These are phyloP conservation scores for Ormosia semicastrata DNA, from an alignment of 306 rosid genomes.

Conservation along the genomic window DNA sequence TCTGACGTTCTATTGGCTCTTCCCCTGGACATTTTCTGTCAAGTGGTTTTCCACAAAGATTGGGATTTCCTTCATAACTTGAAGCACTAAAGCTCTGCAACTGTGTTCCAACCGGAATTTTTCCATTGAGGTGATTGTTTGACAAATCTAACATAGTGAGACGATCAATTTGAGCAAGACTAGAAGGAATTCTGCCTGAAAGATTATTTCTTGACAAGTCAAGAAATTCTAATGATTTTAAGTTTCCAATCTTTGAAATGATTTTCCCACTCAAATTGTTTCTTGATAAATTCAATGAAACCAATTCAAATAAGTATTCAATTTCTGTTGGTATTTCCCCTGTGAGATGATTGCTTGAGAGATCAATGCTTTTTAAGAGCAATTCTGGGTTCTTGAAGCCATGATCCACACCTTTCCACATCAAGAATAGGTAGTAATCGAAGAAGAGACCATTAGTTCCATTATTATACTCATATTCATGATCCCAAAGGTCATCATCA, in stretches of 20 bases:
- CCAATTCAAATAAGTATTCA: background rate
- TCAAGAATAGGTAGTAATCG: background rate
- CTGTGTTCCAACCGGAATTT: slow-evolving; percentile 20
- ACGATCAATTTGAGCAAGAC: background rate
- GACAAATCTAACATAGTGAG: slow-evolving; percentile 13
- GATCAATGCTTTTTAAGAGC: background rate
- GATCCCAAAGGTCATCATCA: background rate
- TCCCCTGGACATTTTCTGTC: background rate
- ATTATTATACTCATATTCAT: no score
- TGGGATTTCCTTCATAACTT: background rate
- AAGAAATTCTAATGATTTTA: slow-evolving; percentile 12
- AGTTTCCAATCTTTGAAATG: background rate
- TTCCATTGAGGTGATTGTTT: slow-evolving; percentile 3
- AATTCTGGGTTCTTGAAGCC: background rate
- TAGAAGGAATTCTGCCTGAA: background rate
- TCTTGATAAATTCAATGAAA: slow-evolving; percentile 6
- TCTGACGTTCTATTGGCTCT: background rate
- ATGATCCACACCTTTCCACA: background rate
- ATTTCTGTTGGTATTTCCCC: slow-evolving; percentile 22
- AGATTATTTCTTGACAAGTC: slow-evolving; percentile 25
- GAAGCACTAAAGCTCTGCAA: background rate
- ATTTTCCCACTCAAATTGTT: slow-evolving; percentile 11
- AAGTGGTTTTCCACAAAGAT: slow-evolving; percentile 21
- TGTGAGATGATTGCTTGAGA: slow-evolving; percentile 11
- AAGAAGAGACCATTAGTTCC: rapidly evolving